These are phyloP conservation scores for Picochlorum costavermella DNA, from an alignment of 139 green algal genomes.

Conservation along the genomic window DNA sequence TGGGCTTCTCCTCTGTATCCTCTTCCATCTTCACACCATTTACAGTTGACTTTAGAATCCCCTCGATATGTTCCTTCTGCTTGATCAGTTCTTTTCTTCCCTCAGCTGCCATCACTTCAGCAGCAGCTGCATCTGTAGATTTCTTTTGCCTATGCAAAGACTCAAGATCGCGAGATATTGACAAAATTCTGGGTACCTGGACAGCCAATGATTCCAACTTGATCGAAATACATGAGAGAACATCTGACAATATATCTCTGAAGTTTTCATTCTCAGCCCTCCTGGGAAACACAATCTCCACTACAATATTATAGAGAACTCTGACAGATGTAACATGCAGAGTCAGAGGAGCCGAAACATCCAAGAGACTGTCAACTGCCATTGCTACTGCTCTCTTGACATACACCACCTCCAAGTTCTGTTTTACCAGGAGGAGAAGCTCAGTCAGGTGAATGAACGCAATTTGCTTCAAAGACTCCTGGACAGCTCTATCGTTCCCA, in stretches of 20 bases:
- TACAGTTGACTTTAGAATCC: background rate
- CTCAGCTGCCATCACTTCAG: background rate
- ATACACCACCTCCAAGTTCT: conserved; percentile 53
- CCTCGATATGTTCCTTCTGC: conserved; percentile 12
- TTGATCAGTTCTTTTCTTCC: conserved; percentile 1
- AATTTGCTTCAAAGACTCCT: conserved; percentile 64
- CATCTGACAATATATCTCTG: conserved; percentile 53
- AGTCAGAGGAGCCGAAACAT: conserved; percentile 40
- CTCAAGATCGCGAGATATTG: conserved; percentile 12
- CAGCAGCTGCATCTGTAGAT: conserved; percentile 7
- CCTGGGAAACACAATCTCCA: conserved; percentile 65
- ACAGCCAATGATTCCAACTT: conserved; percentile 57
- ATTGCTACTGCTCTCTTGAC: conserved; percentile 55
- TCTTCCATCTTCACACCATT: background rate
- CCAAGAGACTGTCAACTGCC: conserved; percentile 60
- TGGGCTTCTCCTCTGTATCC: background rate
- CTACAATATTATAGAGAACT: conserved; percentile 74
- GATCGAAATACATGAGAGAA: conserved; percentile 73
- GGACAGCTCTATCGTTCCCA: conserved; percentile 47
- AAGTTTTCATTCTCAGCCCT: conserved; percentile 21
- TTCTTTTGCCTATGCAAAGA: conserved; percentile 17
- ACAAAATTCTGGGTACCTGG: conserved; percentile 18
- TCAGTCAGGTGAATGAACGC: conserved; percentile 75
- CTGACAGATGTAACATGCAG: conserved; percentile 74
- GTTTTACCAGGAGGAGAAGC: conserved; percentile 59